Percentiles rank a stretch among this genome's conserved stretches.
These are phyloP conservation scores for Diaporthe longicolla DNA, from an alignment of 2,329 filamentous ascomycete species.

Conservation along the genomic window DNA sequence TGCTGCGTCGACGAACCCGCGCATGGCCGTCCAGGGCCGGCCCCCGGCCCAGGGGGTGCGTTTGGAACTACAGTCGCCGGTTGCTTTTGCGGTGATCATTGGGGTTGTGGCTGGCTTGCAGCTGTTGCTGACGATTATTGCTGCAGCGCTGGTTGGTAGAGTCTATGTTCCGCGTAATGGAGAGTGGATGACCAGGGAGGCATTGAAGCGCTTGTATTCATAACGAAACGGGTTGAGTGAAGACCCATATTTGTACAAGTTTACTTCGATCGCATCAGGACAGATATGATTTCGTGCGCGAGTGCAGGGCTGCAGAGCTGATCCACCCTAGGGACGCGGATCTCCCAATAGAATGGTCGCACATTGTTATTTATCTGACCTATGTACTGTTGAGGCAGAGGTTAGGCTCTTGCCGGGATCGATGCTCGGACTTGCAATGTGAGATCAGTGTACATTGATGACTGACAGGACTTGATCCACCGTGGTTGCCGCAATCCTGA, in stretches of 20 bases:
- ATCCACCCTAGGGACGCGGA: neutral
- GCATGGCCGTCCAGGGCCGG: neutral
- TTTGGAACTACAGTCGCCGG: conserved; percentile 1
- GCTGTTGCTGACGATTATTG: neutral
- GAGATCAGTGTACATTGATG: neutral
- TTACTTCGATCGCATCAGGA: neutral
- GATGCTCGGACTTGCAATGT: neutral
- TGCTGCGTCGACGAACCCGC: conserved; percentile 16
- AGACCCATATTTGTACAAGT: neutral
- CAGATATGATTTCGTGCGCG: neutral
- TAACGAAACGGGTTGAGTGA: neutral
- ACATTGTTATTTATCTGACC: neutral
- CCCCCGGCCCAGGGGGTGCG: conserved; percentile 4
- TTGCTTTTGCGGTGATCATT: conserved; percentile 10
- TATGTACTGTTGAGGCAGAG: neutral
- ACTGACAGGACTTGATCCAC: neutral
- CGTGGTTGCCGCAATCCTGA: too few species aligned
- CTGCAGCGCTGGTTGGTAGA: neutral
- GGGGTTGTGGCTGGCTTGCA: conserved; percentile 1
- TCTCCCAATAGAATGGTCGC: neutral
- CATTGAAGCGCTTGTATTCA: neutral
- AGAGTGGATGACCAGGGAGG: conserved; percentile 1
- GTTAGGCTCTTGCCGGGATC: neutral
- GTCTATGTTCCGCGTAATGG: neutral
- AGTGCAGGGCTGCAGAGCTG: neutral